Conservation (phyloP, 129 eudicot species). For the Dittrichia graveolens region DNA sequence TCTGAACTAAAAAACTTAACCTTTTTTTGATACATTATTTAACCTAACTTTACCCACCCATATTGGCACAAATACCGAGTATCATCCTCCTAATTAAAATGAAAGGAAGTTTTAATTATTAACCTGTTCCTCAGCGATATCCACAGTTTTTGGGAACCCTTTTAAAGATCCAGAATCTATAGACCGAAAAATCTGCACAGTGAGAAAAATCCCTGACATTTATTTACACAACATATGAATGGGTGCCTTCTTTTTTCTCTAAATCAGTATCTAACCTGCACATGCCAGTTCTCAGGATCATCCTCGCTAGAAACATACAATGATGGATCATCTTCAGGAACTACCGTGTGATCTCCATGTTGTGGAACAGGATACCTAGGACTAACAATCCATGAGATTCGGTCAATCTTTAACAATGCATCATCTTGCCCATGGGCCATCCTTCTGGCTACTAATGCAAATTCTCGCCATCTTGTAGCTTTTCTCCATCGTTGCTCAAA, state of each 20-base stretch:
- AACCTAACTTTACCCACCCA: neutral
- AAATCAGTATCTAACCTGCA: conserved; percentile 54
- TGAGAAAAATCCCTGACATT: conserved; percentile 23
- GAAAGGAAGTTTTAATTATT: conserved; percentile 25
- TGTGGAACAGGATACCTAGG: conserved; percentile 43
- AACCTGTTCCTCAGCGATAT: conserved; percentile 71
- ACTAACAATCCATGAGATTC: conserved; percentile 92
- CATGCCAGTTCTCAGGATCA: conserved; percentile 89
- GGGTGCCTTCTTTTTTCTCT: neutral
- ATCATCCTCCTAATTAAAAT: neutral
- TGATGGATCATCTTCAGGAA: conserved; percentile 70
- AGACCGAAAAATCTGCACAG: conserved; percentile 75
- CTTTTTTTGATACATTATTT: neutral
- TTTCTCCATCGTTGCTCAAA: conserved; percentile 90
- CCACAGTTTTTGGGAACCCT: conserved; percentile 82
- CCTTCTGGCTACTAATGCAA: conserved; percentile 52
- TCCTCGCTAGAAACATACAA: conserved; percentile 63
- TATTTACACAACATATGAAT: neutral
- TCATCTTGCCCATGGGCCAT: conserved; percentile 76
- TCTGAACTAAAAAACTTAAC: neutral
- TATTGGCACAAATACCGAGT: neutral
- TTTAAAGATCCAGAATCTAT: conserved; percentile 87
- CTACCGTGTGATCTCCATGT: conserved; percentile 42
- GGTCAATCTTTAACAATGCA: conserved; percentile 74
- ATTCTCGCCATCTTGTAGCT: conserved; percentile 83